Percentiles rank a stretch among this genome's conserved stretches.
These are phyloP conservation scores for Candida maesae DNA, from an alignment of 805 yeast genomes.

Conservation along the genomic window DNA sequence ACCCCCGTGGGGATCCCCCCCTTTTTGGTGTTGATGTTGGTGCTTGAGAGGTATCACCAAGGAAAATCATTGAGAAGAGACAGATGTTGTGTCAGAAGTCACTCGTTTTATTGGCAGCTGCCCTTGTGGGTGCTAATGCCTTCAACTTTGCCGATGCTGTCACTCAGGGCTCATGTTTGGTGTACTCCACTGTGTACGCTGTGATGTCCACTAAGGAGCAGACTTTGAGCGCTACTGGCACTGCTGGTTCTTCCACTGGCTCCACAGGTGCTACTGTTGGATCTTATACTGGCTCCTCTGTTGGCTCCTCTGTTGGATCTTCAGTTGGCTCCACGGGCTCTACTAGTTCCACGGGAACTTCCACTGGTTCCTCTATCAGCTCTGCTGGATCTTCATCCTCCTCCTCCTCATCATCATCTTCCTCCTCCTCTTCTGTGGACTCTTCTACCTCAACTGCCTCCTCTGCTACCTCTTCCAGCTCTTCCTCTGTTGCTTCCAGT, in stretches of 20 bases:
- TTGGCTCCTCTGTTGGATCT: too few species aligned
- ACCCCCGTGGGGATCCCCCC: too few species aligned
- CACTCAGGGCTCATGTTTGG: constrained; percentile 5
- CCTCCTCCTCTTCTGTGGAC: too few species aligned
- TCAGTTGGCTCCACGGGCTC: too few species aligned
- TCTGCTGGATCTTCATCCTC: constrained; percentile 3
- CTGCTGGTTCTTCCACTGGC: not conserved
- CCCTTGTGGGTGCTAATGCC: constrained; percentile 3
- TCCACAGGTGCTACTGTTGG: too few species aligned
- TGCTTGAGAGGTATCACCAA: too few species aligned
- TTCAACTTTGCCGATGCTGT: constrained; percentile 8
- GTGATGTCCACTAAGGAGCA: constrained; percentile 1
- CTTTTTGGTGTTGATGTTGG: too few species aligned
- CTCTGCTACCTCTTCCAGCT: constrained; percentile 3
- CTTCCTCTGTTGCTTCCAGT: not conserved
- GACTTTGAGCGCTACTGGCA: not conserved
- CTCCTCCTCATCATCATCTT: not conserved
- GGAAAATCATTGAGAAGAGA: too few species aligned
- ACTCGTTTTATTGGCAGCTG: constrained; percentile 2
- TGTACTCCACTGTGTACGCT: constrained; percentile 7
- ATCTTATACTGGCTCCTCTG: too few species aligned
- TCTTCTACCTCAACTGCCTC: not conserved
- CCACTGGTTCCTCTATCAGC: too few species aligned
- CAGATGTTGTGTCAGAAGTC: too few species aligned
- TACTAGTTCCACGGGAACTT: too few species aligned